Evolutionary conservation across 2,329 filamentous ascomycete species (phyloP).

Genomic region (Cercospora canescens): DNA sequence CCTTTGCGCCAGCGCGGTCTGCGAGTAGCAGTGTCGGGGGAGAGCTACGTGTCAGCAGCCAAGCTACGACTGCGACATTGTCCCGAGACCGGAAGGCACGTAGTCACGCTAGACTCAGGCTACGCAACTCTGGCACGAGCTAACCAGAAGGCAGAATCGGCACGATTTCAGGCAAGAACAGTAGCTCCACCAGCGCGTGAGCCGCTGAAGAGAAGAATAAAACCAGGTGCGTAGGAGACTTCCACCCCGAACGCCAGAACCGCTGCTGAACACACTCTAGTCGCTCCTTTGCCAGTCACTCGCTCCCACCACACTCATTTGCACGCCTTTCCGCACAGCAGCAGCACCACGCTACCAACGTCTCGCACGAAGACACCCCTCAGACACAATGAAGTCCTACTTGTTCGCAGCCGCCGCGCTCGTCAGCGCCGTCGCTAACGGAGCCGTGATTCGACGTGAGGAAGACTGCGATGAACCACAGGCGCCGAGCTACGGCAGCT

Average conservation of each 20-base stretch:
- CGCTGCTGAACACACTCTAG: not conserved
- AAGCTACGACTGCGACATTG: slow-evolving; percentile 12
- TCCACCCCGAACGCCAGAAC: not conserved
- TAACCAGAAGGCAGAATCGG: not conserved
- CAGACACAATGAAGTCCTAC: slow-evolving; percentile 11
- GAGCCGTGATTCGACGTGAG: slow-evolving; percentile 8
- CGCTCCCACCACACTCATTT: slow-evolving; percentile 9
- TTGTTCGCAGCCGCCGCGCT: slow-evolving; percentile 11
- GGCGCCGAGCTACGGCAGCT: not conserved
- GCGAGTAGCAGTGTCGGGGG: not conserved
- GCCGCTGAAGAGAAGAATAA: slow-evolving; percentile 6
- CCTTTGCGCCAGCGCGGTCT: not conserved
- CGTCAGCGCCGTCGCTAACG: slow-evolving; percentile 12
- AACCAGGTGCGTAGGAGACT: slow-evolving; percentile 5
- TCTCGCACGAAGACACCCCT: not conserved
- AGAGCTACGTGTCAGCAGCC: not conserved
- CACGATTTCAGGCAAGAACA: not conserved
- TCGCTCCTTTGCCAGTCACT: slow-evolving; percentile 12
- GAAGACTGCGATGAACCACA: slow-evolving; percentile 6
- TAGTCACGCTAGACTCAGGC: not conserved
- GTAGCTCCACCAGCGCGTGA: not conserved
- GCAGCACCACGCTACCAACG: not conserved
- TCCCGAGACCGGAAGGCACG: slow-evolving; percentile 18
- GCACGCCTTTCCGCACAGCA: not conserved
- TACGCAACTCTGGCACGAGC: not conserved